Evolutionary conservation across 2,329 filamentous ascomycete species (phyloP).

Genomic region (Colletotrichum cordylinicola): DNA sequence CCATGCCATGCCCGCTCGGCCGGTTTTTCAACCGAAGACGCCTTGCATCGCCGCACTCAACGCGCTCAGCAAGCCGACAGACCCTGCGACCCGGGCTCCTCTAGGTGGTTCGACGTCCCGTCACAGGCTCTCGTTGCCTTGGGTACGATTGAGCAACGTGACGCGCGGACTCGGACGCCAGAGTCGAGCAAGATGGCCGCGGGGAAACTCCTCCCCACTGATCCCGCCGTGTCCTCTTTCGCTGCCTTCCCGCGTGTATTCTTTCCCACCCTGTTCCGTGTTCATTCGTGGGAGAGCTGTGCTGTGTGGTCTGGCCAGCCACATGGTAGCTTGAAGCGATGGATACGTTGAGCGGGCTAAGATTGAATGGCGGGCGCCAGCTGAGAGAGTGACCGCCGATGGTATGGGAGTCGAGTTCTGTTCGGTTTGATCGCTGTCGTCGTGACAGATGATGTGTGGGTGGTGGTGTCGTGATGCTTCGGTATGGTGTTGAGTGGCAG

Average conservation of each 20-base stretch:
- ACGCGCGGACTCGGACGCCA: neutral
- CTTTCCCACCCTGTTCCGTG: neutral
- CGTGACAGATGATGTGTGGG: no score
- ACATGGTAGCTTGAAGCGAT: neutral
- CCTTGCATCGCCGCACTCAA: neutral
- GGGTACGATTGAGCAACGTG: neutral
- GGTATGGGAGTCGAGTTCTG: neutral
- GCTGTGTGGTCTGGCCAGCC: neutral
- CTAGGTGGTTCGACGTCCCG: neutral
- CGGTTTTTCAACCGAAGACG: neutral
- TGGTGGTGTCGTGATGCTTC: neutral
- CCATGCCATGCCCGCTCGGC: neutral
- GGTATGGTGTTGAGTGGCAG: neutral
- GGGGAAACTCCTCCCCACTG: neutral
- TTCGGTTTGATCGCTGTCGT: no score
- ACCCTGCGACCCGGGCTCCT: neutral
- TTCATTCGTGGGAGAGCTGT: neutral
- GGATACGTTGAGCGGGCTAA: neutral
- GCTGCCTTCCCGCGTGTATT: neutral
- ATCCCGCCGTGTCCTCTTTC: neutral
- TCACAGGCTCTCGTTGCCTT: neutral
- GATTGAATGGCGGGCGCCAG: neutral
- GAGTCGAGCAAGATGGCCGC: neutral
- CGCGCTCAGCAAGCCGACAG: neutral
- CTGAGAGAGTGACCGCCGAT: neutral